Percentiles rank a stretch among this genome's conserved stretches.
These are phyloP conservation scores for Paraphaeosphaeria sporulosa DNA, from an alignment of 2,329 filamentous ascomycete species.

Conservation along the genomic window DNA sequence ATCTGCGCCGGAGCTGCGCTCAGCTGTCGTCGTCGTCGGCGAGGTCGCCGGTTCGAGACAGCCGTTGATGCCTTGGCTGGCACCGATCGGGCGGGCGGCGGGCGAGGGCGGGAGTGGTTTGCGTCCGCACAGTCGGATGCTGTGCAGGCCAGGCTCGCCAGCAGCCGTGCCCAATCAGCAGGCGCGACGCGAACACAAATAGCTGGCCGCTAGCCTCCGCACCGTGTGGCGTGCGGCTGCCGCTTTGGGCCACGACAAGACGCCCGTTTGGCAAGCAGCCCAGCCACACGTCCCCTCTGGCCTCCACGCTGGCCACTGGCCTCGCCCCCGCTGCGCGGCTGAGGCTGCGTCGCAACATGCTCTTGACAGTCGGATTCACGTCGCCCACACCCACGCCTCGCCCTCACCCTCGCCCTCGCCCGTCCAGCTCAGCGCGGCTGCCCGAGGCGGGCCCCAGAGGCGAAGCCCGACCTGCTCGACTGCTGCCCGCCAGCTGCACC, in stretches of 20 bases:
- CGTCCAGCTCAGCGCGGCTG: not conserved
- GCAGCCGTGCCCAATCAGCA: conserved; percentile 14
- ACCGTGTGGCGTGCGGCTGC: conserved; percentile 1
- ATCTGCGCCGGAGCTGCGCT: too few species aligned
- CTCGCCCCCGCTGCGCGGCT: too few species aligned
- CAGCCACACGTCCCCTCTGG: not conserved
- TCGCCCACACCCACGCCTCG: not conserved
- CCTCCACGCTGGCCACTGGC: too few species aligned
- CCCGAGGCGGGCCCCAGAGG: not conserved
- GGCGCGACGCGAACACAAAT: not conserved
- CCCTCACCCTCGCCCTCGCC: not conserved
- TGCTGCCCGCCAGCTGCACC: not conserved
- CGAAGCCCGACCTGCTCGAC: conserved; percentile 2
- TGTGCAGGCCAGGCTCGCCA: conserved; percentile 1
- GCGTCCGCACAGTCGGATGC: conserved; percentile 16
- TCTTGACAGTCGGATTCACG: not conserved
- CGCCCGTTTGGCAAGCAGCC: not conserved
- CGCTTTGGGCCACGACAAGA: conserved; percentile 5
- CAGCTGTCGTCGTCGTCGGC: not conserved
- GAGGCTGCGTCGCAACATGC: too few species aligned
- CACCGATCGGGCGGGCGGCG: conserved; percentile 29
- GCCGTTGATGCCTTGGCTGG: conserved; percentile 27
- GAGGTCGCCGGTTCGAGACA: not conserved
- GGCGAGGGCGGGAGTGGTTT: conserved; percentile 19
- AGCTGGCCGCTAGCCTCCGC: not conserved